Evolutionary conservation across 768 basidiomycete genomes (phyloP).

Genomic region (Pilatotrama ljubarskyi): DNA sequence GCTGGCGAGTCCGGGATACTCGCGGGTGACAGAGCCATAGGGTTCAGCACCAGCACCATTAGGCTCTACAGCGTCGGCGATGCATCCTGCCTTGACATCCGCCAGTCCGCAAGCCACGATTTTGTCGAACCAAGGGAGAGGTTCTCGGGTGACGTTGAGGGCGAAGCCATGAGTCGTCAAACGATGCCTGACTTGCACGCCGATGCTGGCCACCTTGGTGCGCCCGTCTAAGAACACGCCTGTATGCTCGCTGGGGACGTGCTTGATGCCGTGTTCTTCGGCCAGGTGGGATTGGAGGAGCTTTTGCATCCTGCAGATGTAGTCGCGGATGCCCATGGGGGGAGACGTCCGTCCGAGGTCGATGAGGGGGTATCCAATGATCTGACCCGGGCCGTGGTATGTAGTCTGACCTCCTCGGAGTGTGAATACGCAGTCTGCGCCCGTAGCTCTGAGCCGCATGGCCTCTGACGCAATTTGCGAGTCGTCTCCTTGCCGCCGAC

Average conservation of each 20-base stretch:
- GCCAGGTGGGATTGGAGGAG: conserved; percentile 63
- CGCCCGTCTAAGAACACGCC: conserved; percentile 83
- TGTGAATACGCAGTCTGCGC: conserved; percentile 85
- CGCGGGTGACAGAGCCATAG: conserved; percentile 44
- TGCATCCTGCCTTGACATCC: conserved; percentile 77
- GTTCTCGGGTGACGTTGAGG: conserved; percentile 83
- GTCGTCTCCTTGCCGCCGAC: conserved; percentile 69
- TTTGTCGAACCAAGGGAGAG: conserved; percentile 80
- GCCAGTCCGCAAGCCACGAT: conserved; percentile 90
- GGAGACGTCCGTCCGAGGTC: conserved; percentile 84
- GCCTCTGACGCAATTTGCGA: conserved; percentile 59
- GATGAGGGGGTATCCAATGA: conserved; percentile 92
- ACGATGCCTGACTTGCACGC: conserved; percentile 93
- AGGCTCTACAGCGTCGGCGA: conserved; percentile 35
- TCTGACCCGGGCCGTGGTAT: conserved; percentile 96
- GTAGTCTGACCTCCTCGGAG: conserved; percentile 91
- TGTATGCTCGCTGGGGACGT: conserved; percentile 73
- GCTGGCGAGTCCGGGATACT: conserved; percentile 48
- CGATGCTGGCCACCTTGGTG: conserved; percentile 93
- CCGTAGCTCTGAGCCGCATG: conserved; percentile 64
- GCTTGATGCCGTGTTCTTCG: conserved; percentile 57
- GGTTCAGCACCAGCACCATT: not conserved
- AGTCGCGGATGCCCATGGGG: conserved; percentile 69
- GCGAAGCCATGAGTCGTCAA: conserved; percentile 96
- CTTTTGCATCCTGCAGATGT: conserved; percentile 82